Evolutionary conservation across 192 early-diverging fungal species (phyloP).

Genomic region (Coemansia sp.): DNA sequence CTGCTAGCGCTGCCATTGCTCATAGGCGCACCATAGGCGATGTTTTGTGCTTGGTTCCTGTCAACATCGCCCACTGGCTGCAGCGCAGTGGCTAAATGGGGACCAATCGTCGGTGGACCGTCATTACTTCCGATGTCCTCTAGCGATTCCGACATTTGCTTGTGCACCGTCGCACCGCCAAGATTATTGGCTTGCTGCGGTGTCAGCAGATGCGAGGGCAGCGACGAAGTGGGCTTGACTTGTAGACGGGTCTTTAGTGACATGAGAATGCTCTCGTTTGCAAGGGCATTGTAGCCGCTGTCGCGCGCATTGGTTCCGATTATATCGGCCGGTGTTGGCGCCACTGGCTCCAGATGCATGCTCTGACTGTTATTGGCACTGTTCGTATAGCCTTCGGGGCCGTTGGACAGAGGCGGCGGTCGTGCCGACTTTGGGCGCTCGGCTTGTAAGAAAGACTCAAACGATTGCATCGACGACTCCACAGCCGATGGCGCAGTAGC

Average conservation of each 20-base stretch:
- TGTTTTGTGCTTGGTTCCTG: background rate
- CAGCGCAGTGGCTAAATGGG: background rate
- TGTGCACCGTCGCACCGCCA: background rate
- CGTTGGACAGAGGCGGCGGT: background rate
- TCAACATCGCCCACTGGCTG: background rate
- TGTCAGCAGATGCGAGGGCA: conserved; percentile 35
- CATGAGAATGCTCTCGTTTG: background rate
- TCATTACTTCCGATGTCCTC: conserved; percentile 3
- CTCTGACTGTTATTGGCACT: background rate
- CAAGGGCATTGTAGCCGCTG: background rate
- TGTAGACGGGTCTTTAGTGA: conserved; percentile 24
- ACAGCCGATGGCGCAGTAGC: background rate
- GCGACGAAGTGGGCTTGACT: conserved; percentile 36
- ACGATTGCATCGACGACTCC: background rate
- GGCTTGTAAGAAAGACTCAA: background rate
- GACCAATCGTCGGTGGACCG: background rate
- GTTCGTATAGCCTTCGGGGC: background rate
- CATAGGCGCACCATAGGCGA: background rate
- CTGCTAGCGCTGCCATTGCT: conserved; percentile 2
- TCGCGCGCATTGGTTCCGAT: background rate
- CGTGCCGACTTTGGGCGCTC: background rate
- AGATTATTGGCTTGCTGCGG: conserved; percentile 1
- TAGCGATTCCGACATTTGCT: conserved; percentile 21
- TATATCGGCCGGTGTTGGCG: conserved; percentile 4
- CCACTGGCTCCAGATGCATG: background rate